Evolutionary conservation across 208 protist genomes (phyloP).

Genomic region (Crithidia sp.): DNA sequence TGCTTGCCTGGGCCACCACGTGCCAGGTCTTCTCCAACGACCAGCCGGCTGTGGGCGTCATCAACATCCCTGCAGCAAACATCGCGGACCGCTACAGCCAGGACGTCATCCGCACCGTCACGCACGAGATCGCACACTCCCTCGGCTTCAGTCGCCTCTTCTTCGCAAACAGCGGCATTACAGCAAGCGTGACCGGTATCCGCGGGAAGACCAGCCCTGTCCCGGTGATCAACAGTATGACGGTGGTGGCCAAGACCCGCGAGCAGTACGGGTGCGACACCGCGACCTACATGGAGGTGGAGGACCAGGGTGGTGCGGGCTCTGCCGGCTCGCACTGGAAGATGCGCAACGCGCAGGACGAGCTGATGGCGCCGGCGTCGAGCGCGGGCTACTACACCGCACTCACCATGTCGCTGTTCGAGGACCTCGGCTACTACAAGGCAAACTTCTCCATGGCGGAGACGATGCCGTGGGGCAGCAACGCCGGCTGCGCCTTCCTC

Average conservation of each 20-base stretch:
- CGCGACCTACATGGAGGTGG: slow-evolving; percentile 74
- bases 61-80: slow-evolving; percentile 55
- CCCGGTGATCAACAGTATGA: slow-evolving; percentile 36
- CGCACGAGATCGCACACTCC: slow-evolving; percentile 90
- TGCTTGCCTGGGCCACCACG: slow-evolving; percentile 47
- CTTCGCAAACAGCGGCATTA: slow-evolving; percentile 23
- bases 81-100: slow-evolving; percentile 16
- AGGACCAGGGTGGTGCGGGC: slow-evolving; percentile 60
- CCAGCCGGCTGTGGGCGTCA: slow-evolving; percentile 48
- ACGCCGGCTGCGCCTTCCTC: slow-evolving; percentile 66
- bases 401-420: slow-evolving; percentile 84
- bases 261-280: slow-evolving; percentile 72
- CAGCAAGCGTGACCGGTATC: slow-evolving; percentile 12
- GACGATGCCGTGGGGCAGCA: slow-evolving; percentile 69
- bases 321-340: slow-evolving; percentile 86
- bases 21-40: slow-evolving; percentile 34
- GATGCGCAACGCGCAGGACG: slow-evolving; percentile 73
- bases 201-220: slow-evolving; percentile 36
- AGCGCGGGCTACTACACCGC: slow-evolving; percentile 54
- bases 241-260: slow-evolving; percentile 41
- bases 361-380: slow-evolving; percentile 73
- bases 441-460: slow-evolving; percentile 67
- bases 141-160: slow-evolving; percentile 60
- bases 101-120: slow-evolving; percentile 27
- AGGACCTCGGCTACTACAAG: slow-evolving; percentile 85